Percentiles rank a stretch among this genome's conserved stretches.
These are phyloP conservation scores for Pestalotiopsis fici DNA, from an alignment of 2,329 filamentous ascomycete species.

Conservation along the genomic window DNA sequence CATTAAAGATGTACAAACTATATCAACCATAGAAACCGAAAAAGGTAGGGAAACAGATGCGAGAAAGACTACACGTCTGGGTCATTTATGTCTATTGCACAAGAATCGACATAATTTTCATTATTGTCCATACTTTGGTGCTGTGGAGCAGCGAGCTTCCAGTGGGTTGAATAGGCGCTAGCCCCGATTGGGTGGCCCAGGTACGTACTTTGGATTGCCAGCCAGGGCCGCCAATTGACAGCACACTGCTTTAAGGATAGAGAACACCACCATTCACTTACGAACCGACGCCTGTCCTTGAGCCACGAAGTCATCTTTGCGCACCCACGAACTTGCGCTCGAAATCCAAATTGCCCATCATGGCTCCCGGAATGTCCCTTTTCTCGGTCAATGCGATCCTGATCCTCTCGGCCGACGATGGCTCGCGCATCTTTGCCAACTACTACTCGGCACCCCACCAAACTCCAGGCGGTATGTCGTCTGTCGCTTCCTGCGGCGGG, in stretches of 20 bases:
- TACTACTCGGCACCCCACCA: slow-evolving; percentile 56
- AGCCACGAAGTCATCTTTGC: background rate
- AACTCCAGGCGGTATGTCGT: slow-evolving; percentile 26
- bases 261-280: background rate
- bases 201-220: background rate
- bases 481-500: slow-evolving; percentile 16
- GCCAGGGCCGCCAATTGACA: background rate
- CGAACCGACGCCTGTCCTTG: background rate
- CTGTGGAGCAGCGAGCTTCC: background rate
- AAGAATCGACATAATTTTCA: background rate
- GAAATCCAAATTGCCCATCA: slow-evolving; percentile 31
- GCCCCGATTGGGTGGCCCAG: background rate
- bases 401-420: slow-evolving; percentile 82
- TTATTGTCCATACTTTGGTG: background rate
- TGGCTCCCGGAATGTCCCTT: slow-evolving; percentile 76
- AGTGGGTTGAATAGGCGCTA: background rate
- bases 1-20: too few species aligned
- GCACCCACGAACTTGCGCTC: background rate
- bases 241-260: background rate
- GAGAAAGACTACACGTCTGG: too few species aligned
- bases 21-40: too few species aligned
- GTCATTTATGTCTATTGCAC: too few species aligned
- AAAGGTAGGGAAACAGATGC: too few species aligned
- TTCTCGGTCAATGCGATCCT: slow-evolving; percentile 78
- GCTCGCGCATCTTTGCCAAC: slow-evolving; percentile 89